Conservation (phyloP, 1,139 yeast genomes). For the Yamadazyma conglobata region DNA sequence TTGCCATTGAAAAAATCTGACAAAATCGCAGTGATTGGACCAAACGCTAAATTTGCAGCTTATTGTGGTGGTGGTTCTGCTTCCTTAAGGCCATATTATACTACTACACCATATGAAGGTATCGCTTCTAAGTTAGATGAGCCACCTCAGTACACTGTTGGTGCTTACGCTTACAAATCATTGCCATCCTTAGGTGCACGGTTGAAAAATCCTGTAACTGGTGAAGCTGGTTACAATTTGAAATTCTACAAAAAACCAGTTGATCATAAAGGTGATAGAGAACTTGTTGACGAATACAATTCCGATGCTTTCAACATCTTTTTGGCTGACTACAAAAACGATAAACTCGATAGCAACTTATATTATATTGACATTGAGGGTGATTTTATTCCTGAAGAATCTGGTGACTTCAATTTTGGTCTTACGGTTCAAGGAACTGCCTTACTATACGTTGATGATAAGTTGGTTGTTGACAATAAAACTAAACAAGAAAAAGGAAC, state of each 20-base stretch:
- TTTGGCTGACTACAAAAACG: slow-evolving; percentile 45
- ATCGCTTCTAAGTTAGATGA: slow-evolving; percentile 20
- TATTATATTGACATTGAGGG: slow-evolving; percentile 44
- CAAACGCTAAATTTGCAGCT: slow-evolving; percentile 28
- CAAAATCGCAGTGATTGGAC: slow-evolving; percentile 32
- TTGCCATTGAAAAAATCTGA: slow-evolving; percentile 33
- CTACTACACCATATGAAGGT: slow-evolving; percentile 29
- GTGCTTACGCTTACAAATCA: slow-evolving; percentile 21
- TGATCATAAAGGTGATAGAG: slow-evolving; percentile 13
- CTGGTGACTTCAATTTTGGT: slow-evolving; percentile 51
- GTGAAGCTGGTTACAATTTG: slow-evolving; percentile 37
- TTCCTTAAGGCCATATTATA: slow-evolving; percentile 26
- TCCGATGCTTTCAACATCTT: slow-evolving; percentile 33
- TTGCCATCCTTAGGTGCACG: slow-evolving; percentile 27
- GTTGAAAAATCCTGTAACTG: slow-evolving; percentile 25
- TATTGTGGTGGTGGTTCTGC: slow-evolving; percentile 39
- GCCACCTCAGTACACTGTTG: slow-evolving; percentile 19
- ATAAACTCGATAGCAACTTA: slow-evolving; percentile 18
- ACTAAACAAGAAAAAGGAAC: slow-evolving; percentile 47
- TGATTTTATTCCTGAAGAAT: slow-evolving; percentile 40
- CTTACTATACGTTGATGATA: slow-evolving; percentile 45
- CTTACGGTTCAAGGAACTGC: slow-evolving; percentile 52
- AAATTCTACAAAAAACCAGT: slow-evolving; percentile 32
- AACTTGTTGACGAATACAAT: slow-evolving; percentile 35
- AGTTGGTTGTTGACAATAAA: slow-evolving; percentile 54